phyloP scores from a whole-genome alignment of 495 filamentous ascomycete genomes.

The Mytilinidion resinicola region DNA sequence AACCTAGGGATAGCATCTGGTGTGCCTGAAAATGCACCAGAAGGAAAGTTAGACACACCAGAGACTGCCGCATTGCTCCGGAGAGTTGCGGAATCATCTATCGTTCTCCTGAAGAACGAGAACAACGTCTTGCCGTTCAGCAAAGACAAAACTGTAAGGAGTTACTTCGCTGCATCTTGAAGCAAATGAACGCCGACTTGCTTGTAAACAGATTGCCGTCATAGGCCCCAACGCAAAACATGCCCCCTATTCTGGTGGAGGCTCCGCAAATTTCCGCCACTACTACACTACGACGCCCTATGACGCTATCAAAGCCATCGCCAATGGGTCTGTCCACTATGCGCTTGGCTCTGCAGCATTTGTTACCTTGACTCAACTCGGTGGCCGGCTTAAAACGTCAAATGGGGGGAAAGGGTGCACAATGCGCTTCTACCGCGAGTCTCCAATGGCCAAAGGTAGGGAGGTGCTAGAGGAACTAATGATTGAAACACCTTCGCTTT shows the following conservation, averaged over 20 bases:
- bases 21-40: conserved; percentile 13
- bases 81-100: conserved; percentile 13
- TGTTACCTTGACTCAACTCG: conserved; percentile 54
- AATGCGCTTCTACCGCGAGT: conserved; percentile 56
- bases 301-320: conserved; percentile 52
- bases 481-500: conserved; percentile 50
- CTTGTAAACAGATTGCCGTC: conserved; percentile 51
- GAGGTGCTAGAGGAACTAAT: conserved; percentile 49
- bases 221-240: conserved; percentile 76
- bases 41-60: conserved; percentile 14
- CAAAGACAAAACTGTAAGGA: conserved; percentile 13
- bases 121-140: conserved; percentile 15
- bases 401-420: conserved; percentile 38
- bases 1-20: conserved; percentile 10
- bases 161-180: too few relatives aligned
- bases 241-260: conserved; percentile 70
- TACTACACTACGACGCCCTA: conserved; percentile 69
- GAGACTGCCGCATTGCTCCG: conserved; percentile 13
- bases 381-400: conserved; percentile 42
- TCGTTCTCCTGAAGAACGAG: conserved; percentile 23
- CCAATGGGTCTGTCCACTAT: conserved; percentile 38
- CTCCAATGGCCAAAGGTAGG: conserved; percentile 41
- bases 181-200: not conserved
- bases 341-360: conserved; percentile 54
- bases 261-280: conserved; percentile 66